Percentiles rank a stretch among this genome's conserved stretches.
Conservation (phyloP, 129 eudicot species). For the Arctium lappa region DNA sequence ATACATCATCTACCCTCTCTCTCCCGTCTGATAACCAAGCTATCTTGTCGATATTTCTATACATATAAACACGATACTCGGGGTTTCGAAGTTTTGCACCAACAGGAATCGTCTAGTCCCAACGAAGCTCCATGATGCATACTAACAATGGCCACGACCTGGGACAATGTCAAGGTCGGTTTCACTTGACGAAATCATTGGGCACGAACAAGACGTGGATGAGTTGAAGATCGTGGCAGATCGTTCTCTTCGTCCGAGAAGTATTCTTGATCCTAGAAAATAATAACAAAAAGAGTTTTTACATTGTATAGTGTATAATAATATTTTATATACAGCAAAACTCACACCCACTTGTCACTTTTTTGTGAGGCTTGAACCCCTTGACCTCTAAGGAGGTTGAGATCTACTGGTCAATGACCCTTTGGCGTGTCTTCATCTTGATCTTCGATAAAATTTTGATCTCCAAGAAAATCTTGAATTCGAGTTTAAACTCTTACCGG, state of each 20-base stretch:
- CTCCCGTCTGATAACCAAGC: background rate
- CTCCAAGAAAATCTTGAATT: background rate
- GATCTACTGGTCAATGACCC: background rate
- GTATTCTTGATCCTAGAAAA: slow-evolving; percentile 28
- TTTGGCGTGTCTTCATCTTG: background rate
- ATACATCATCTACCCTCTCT: background rate
- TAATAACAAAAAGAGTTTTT: background rate
- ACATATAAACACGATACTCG: background rate
- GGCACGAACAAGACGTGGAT: slow-evolving; percentile 39
- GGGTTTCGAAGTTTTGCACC: background rate
- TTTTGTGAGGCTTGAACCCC: background rate
- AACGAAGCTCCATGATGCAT: background rate
- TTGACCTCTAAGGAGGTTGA: too few species aligned
- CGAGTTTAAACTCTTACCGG: slow-evolving; percentile 37
- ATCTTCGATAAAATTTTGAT: background rate
- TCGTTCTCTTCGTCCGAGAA: slow-evolving; percentile 57
- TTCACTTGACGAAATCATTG: slow-evolving; percentile 22
- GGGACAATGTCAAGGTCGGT: background rate
- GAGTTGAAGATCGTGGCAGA: slow-evolving; percentile 25
- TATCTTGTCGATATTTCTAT: background rate
- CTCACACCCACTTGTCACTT: background rate
- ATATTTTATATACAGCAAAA: background rate
- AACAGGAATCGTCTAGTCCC: background rate
- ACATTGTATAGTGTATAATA: background rate
- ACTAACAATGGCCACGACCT: background rate